These are phyloP conservation scores for Sporothrix brasiliensis DNA, from an alignment of 2,329 filamentous ascomycete genomes.

Conservation along the genomic window DNA sequence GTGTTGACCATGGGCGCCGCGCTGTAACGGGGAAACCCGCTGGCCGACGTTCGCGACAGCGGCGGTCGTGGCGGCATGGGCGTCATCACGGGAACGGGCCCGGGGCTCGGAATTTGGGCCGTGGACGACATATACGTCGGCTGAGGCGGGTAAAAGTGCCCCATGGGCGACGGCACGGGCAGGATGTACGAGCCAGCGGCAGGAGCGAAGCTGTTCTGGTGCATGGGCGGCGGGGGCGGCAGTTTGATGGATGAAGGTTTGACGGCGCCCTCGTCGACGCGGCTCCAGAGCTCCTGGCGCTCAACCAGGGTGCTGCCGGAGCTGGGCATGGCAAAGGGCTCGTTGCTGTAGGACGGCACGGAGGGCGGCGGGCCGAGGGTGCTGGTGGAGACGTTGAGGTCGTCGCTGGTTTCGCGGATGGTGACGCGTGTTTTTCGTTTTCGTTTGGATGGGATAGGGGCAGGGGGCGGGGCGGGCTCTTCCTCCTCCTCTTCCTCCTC, in stretches of 20 bases:
- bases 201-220: neutral
- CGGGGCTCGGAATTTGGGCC: neutral
- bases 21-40: slow-evolving; percentile 1
- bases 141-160: slow-evolving; percentile 3
- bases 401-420: slow-evolving; percentile 14
- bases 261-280: slow-evolving; percentile 27
- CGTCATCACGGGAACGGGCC: neutral
- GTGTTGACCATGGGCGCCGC: neutral
- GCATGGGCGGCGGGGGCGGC: neutral
- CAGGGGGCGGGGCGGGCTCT: neutral
- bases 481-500: neutral
- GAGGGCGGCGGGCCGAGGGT: slow-evolving; percentile 12
- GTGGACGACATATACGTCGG: slow-evolving; percentile 13
- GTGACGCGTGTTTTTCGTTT: slow-evolving; percentile 7
- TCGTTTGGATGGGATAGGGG: slow-evolving; percentile 11
- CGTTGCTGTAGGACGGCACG: neutral
- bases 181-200: neutral
- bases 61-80: slow-evolving; percentile 16
- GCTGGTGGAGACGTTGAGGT: slow-evolving; percentile 11
- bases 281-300: slow-evolving; percentile 28
- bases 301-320: slow-evolving; percentile 26
- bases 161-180: slow-evolving; percentile 13
- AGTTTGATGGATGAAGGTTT: slow-evolving; percentile 5
- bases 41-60: neutral
- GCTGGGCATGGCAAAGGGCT: slow-evolving; percentile 10